Evolutionary conservation across 139 green algal genomes (phyloP), one percentile per base, ranked within the genome.

Genomic region (Chlorella vulgaris): DNA sequence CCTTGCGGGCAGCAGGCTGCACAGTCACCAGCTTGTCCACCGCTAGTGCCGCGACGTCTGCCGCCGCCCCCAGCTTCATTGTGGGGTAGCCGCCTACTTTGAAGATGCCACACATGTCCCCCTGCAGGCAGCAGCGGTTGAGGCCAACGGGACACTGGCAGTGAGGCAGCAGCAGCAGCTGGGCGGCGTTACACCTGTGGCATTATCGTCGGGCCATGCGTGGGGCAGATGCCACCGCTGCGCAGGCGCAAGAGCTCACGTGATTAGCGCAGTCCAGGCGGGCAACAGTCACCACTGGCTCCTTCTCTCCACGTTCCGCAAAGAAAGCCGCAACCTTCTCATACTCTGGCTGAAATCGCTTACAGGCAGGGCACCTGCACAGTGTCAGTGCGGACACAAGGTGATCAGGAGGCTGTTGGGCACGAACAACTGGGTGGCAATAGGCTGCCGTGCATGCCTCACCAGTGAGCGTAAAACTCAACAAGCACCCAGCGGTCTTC

Each of bases 351-450:
- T 88, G 60, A 61, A 91, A 93, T 31, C 83, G 66, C 67, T 84
- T 67, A 66, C 90, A 93, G 22, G 76, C 69, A 1, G 89, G 89
- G 58, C 89, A 93, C 89, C 89, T 85, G 78, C 36, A n/a, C n/a
- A 39, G 62, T 29, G 18, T 7, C 7, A 35, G 38, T 4, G 63
- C 21, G 63, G 19, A 4, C 47, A 55, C 47, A 55, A 55, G 47
- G 15, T 24, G 47, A 55, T 55, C 15, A 10, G 47, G 18, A 43
- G 68, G 2, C 13, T 47, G 61, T 43, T 38, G 4, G 67, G 55
- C 3, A 1, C 7, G 1, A 33, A 21, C 42, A 26, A 33, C 31
- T 4, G 26, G 10, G 5, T 22, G 26, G 62, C 1, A 26, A 39
- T 7, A 2, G 31, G 33, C 24, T 42, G 62, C 31, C 31, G 42